Percentiles rank a stretch among this genome's conserved stretches.
These are phyloP conservation scores for Chamaenerion angustifolium DNA, from an alignment of 345 rosid genomes.

Conservation along the genomic window DNA sequence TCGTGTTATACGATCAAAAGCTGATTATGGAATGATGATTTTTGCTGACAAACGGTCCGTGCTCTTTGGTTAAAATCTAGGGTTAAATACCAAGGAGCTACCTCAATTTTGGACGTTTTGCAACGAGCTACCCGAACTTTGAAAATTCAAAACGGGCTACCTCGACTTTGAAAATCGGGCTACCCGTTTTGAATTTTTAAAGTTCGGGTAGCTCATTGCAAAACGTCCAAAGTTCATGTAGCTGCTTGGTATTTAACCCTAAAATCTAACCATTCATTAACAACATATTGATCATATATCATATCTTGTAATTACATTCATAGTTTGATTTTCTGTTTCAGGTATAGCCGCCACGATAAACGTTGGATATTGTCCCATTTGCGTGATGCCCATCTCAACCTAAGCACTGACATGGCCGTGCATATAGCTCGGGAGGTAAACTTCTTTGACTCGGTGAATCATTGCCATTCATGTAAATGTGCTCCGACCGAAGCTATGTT, in stretches of 20 bases:
- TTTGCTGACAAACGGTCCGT: conserved; percentile 86
- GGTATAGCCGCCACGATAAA: conserved; percentile 96
- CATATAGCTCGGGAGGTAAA: conserved; percentile 84
- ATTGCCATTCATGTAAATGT: too few species aligned
- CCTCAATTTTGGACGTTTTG: too few species aligned
- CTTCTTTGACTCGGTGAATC: not conserved
- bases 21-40: conserved; percentile 99
- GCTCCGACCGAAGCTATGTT: too few species aligned
- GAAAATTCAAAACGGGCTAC: too few species aligned
- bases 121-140: too few species aligned
- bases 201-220: too few species aligned
- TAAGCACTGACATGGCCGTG: conserved; percentile 97
- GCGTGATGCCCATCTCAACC: conserved; percentile 73
- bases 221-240: too few species aligned
- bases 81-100: too few species aligned
- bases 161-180: too few species aligned
- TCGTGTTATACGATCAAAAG: conserved; percentile 89
- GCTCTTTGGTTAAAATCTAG: not conserved
- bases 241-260: too few species aligned
- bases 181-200: too few species aligned
- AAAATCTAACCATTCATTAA: not conserved
- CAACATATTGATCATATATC: not conserved
- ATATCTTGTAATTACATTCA: not conserved
- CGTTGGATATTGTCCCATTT: conserved; percentile 93
- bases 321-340: conserved; percentile 17